These are phyloP conservation scores for Areca catechu DNA, from an alignment of 176 grass and related monocot species.

Conservation along the genomic window DNA sequence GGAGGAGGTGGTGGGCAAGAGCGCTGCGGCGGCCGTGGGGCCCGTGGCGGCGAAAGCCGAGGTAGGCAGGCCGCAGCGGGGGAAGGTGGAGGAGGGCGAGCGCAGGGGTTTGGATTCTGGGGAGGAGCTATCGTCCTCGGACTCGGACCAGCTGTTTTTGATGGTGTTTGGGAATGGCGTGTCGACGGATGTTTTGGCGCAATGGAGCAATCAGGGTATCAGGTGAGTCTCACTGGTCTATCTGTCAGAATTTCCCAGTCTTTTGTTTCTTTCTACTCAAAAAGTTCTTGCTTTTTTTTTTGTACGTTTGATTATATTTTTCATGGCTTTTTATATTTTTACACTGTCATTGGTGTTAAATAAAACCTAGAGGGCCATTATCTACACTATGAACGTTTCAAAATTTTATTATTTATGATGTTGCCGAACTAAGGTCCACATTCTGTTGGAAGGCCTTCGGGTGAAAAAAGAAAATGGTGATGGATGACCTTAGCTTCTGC, in stretches of 20 bases:
- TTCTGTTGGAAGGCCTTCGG: too few species aligned
- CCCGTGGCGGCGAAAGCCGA: constrained; percentile 12
- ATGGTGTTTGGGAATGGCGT: constrained; percentile 71
- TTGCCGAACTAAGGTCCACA: too few species aligned
- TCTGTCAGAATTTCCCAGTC: not conserved
- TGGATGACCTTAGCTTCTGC: too few species aligned
- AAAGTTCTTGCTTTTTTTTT: too few species aligned
- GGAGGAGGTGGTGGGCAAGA: constrained; percentile 19
- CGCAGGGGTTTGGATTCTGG: constrained; percentile 18
- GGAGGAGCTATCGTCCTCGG: constrained; percentile 43
- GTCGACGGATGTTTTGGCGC: constrained; percentile 62
- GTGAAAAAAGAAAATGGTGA: too few species aligned
- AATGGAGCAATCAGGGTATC: constrained; percentile 98
- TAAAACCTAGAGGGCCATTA: too few species aligned
- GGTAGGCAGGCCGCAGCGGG: not conserved
- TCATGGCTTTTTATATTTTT: too few species aligned
- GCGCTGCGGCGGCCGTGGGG: constrained; percentile 16
- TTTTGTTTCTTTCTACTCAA: too few species aligned
- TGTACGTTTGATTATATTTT: too few species aligned
- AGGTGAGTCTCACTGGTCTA: constrained; percentile 32
- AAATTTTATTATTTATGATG: too few species aligned
- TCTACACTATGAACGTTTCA: too few species aligned
- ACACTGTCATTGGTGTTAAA: too few species aligned
- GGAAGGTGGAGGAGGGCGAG: constrained; percentile 9
- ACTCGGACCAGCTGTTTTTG: constrained; percentile 55